Conservation (phyloP, 2,329 filamentous ascomycete genomes). For the Pseudocercospora vitis region DNA sequence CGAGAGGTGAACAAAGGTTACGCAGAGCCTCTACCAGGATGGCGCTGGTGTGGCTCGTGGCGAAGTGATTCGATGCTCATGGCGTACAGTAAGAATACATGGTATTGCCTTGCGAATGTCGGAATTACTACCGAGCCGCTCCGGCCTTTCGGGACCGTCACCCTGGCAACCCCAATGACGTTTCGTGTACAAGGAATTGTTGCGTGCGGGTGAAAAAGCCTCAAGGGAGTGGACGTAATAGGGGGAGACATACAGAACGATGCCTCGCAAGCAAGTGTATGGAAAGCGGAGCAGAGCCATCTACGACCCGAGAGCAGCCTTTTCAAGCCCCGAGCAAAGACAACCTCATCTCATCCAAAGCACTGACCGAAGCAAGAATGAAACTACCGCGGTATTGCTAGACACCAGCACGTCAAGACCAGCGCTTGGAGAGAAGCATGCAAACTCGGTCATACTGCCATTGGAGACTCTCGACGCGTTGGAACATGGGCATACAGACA, state of each 20-base stretch:
- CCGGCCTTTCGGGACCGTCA: too few relatives aligned
- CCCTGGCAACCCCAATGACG: slow-evolving; percentile 3
- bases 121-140: too few relatives aligned
- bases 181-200: background rate
- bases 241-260: background rate
- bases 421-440: slow-evolving; percentile 26
- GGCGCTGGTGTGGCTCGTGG: too few relatives aligned
- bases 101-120: background rate
- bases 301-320: slow-evolving; percentile 27
- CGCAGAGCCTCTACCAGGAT: too few relatives aligned
- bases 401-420: slow-evolving; percentile 17
- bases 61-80: too few relatives aligned
- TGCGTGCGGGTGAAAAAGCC: background rate
- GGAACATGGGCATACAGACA: slow-evolving; percentile 8
- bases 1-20: too few relatives aligned
- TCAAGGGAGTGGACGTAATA: background rate
- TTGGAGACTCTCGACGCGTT: slow-evolving; percentile 11
- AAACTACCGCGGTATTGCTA: background rate
- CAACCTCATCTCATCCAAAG: slow-evolving; percentile 9
- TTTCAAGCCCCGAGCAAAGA: slow-evolving; percentile 30
- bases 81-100: too few relatives aligned
- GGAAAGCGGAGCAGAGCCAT: slow-evolving; percentile 41
- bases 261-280: slow-evolving; percentile 28
- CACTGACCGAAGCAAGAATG: background rate
- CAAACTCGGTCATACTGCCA: slow-evolving; percentile 26